These are phyloP conservation scores for Hypoxylon fragiforme DNA, from an alignment of 495 filamentous ascomycete genomes.

Conservation along the genomic window DNA sequence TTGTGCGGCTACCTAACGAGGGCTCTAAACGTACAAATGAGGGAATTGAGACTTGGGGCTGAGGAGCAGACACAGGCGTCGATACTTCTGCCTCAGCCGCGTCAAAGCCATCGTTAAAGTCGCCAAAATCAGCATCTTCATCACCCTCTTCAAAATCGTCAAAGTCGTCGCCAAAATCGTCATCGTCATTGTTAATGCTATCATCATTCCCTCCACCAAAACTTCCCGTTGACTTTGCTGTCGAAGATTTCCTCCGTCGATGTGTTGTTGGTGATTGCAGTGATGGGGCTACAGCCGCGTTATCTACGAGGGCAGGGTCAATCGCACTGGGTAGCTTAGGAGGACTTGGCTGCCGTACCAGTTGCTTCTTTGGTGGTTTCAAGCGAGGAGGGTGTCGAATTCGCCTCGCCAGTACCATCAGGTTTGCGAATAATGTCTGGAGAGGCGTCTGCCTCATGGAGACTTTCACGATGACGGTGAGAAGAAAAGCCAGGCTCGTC, in stretches of 20 bases:
- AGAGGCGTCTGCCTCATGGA: constrained; percentile 49
- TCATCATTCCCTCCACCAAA: constrained; percentile 46
- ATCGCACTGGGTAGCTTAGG: constrained; percentile 40
- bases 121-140: constrained; percentile 77
- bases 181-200: constrained; percentile 49
- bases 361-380: constrained; percentile 36
- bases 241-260: constrained; percentile 46
- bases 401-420: constrained; percentile 41
- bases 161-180: constrained; percentile 84
- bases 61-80: constrained; percentile 48
- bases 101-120: constrained; percentile 88
- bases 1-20: constrained; percentile 36
- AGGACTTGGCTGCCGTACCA: constrained; percentile 44
- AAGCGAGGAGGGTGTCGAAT: constrained; percentile 30
- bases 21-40: constrained; percentile 48
- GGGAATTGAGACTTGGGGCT: constrained; percentile 56
- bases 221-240: constrained; percentile 38
- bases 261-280: constrained; percentile 32
- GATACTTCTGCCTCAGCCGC: constrained; percentile 56
- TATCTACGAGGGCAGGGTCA: constrained; percentile 45
- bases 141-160: constrained; percentile 91
- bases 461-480: constrained; percentile 42
- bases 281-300: constrained; percentile 39
- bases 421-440: constrained; percentile 54
- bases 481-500: constrained; percentile 47